Evolutionary conservation across 1,139 yeast species (phyloP).

Genomic region (Protomyces macrosporus): DNA sequence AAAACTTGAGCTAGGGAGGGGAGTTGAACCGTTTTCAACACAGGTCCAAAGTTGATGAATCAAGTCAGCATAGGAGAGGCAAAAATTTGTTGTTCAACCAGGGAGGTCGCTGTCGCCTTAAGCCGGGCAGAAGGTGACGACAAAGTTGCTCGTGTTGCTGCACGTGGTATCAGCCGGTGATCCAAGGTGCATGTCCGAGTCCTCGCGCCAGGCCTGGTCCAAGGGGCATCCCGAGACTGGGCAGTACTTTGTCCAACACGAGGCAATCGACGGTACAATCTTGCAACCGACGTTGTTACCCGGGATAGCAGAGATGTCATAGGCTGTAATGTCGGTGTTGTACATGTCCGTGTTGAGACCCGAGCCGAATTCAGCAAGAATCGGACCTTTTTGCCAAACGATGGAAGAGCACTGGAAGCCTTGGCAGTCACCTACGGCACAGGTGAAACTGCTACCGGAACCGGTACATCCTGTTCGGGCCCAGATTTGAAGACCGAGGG

Average conservation of each 20-base stretch:
- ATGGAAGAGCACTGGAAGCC: conserved; percentile 19
- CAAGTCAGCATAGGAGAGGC: too few relatives aligned
- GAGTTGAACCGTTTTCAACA: too few relatives aligned
- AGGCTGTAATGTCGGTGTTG: conserved; percentile 25
- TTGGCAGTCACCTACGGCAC: conserved; percentile 22
- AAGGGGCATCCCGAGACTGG: conserved; percentile 14
- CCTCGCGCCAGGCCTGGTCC: conserved; percentile 15
- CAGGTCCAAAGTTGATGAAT: too few relatives aligned
- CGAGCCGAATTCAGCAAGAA: conserved; percentile 23
- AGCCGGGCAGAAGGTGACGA: conserved; percentile 25
- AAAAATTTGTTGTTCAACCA: too few relatives aligned
- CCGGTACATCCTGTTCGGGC: conserved; percentile 23
- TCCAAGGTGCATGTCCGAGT: conserved; percentile 17
- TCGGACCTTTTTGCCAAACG: conserved; percentile 24
- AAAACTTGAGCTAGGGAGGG: too few relatives aligned
- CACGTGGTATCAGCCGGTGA: conserved; percentile 22
- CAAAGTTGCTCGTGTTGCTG: conserved; percentile 19
- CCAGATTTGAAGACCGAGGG: conserved; percentile 24
- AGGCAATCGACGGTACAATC: conserved; percentile 19
- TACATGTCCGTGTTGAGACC: conserved; percentile 22
- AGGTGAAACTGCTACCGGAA: conserved; percentile 9
- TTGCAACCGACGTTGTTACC: conserved; percentile 23
- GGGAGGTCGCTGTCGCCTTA: background rate
- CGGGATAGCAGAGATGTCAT: conserved; percentile 25
- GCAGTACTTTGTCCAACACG: conserved; percentile 20